A percentile compares a stretch with the other conserved stretches of the same genome.
These are phyloP conservation scores for Odontarrhena argentea DNA, from an alignment of 345 rosid genomes.

Conservation along the genomic window DNA sequence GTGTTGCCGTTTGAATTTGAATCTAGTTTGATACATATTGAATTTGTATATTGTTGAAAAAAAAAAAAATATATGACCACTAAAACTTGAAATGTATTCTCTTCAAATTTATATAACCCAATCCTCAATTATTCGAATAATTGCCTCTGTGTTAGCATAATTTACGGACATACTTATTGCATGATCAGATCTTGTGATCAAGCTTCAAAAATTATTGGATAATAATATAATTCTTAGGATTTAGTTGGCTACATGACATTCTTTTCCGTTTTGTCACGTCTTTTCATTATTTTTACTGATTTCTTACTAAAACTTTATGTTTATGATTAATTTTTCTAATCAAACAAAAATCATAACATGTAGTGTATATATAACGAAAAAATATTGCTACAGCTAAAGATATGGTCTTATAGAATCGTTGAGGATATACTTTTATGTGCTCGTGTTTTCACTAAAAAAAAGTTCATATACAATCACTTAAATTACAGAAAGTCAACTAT, in stretches of 20 bases:
- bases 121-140: background rate
- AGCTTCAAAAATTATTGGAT: constrained; percentile 19
- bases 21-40: too few relatives aligned
- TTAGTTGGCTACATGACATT: constrained; percentile 39
- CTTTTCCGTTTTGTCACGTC: constrained; percentile 34
- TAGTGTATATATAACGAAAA: background rate
- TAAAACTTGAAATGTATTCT: background rate
- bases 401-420: constrained; percentile 8
- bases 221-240: background rate
- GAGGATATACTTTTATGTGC: constrained; percentile 31
- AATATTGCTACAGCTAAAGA: background rate
- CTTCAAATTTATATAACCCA: background rate
- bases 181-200: constrained; percentile 1
- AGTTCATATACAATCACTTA: background rate
- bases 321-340: background rate
- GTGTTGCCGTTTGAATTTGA: too few relatives aligned
- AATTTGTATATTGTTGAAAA: too few relatives aligned
- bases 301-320: background rate
- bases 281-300: background rate
- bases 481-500: constrained; percentile 37
- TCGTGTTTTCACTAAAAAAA: constrained; percentile 21
- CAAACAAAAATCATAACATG: background rate
- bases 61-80: background rate
- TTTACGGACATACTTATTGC: background rate
- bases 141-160: background rate